Base-by-base conservation (phyloP, 176 grass and related monocot species). In the Ananas comosus region DNA sequence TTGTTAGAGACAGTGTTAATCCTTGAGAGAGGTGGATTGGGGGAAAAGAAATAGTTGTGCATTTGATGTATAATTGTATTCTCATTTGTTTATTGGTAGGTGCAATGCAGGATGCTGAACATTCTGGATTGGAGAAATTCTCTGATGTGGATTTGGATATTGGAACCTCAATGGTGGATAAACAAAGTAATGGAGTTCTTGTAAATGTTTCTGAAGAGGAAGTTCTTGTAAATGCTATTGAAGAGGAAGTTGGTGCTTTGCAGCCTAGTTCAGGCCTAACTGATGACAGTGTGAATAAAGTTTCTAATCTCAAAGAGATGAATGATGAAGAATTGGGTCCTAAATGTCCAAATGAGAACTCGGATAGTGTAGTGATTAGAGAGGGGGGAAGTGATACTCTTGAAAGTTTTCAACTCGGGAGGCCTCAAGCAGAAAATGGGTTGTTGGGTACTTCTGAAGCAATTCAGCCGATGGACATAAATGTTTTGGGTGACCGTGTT, bases 31-130 rank as follows among this genome's bases (percentile, higher is more conserved):
- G 78, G 56, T 16, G 51, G 12, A n/a, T 21, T 24, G 42, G 33
- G 54, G 56, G 13, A 48, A 70, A 47, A 69, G 64, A 67, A 47
- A 2, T 19, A 9, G 69, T n/a, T 28, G 63, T 42, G 50, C 11
- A 50, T 54, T 65, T 24, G 19, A 51, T 81, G 61, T 72, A 74
- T 58, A 58, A 72, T 82, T 78, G 75, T 70, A 89, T 29, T 64
- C 71, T 69, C 50, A 63, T 83, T 29, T 71, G 64, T 82, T 78
- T 69, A 27, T 70, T 13, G 49, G 69, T 86, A 81, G 78, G 78
- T 51, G 74, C 74, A 81, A 83, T 88, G 83, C 86, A 97, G 94
- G 89, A 97, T 80, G 78, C 53, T 27, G 63, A 64, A 53, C 64
- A n/a, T 48, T 71, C 24, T 0, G 79, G 81, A 76, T 72, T 61